Evolutionary conservation across 2,329 filamentous ascomycete species (phyloP), one percentile per base, ranked within the genome.

Genomic region (Talaromyces sp.): DNA sequence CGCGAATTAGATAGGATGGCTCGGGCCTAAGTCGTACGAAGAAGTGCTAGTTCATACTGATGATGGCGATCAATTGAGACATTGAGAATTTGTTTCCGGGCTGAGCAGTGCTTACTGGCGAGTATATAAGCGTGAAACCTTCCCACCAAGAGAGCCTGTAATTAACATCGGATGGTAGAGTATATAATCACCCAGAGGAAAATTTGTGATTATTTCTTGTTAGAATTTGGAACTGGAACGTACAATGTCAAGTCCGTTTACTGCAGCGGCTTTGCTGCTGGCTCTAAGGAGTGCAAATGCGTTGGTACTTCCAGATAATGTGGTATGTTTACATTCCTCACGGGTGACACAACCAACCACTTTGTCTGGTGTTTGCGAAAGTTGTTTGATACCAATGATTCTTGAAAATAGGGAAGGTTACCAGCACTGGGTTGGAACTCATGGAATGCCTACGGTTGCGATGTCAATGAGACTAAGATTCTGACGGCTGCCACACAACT

Each of bases 371-470:
- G 45, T 35, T 27, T 43, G 61, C 25, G 35, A 56, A 56, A 56
- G 10, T 25, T 6, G 1, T 8, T 33, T 19, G 13, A 47, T 17
- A 47, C 17, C 33, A 49, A 45, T 47, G 1, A 43, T 27, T 17
- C n/a, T 9, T 3, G 25, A 47, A 62, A 19, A 47, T 25, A 75
- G 74, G 72, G 74, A 1, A 67, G 63, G 61, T 47, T 74, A 2
- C 74, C 75, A 43, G 72, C 74, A 3, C 67, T 83, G 69, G 80
- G 81, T 15, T 83, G 80, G 77, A 76, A 79, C 68, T 77, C 75
- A 31, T 80, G 79, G 79, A 82, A 82, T 66, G 79, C 81, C 5
- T 81, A 83, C 66, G 78, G 73, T 8, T 84, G 83, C 69, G 74
- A 83, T 63, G 78, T 85, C 45, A 74, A 78, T 62, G 80, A 82